These are phyloP conservation scores for Rhodotorula sp. DNA, from an alignment of 1,284 basidiomycete genomes.

Conservation along the genomic window DNA sequence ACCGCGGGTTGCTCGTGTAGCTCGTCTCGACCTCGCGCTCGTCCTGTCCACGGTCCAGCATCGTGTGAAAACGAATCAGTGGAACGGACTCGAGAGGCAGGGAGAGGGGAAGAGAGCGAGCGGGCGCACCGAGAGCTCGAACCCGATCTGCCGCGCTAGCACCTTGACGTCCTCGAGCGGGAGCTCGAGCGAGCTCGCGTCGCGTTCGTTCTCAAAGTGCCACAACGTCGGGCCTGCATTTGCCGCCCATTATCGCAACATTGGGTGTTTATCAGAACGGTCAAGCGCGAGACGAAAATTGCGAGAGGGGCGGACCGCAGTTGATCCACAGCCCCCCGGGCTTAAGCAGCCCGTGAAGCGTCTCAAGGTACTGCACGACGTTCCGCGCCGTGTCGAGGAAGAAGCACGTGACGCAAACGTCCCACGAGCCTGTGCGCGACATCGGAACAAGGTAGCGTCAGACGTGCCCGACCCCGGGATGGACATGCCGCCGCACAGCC, in stretches of 20 bases:
- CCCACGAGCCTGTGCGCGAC: constrained; percentile 66
- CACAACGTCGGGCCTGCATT: constrained; percentile 82
- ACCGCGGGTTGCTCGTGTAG: constrained; percentile 79
- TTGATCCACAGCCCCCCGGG: constrained; percentile 91
- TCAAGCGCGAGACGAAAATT: not conserved
- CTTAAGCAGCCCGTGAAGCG: constrained; percentile 74
- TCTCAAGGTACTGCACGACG: constrained; percentile 82
- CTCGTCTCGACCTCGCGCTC: constrained; percentile 76
- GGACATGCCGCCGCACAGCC: not conserved
- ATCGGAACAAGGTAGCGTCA: constrained; percentile 35
- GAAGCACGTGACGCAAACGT: constrained; percentile 91
- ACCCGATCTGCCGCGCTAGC: constrained; percentile 74
- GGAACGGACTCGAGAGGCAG: not conserved
- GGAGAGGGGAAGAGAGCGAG: constrained; percentile 14
- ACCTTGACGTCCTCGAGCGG: constrained; percentile 82
- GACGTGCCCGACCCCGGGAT: constrained; percentile 45
- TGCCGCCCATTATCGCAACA: too few relatives aligned
- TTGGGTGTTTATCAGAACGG: too few relatives aligned
- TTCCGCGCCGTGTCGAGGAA: constrained; percentile 97
- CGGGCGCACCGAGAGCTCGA: constrained; percentile 70
- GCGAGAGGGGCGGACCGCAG: constrained; percentile 58
- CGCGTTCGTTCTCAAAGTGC: constrained; percentile 89
- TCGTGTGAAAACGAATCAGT: not conserved
- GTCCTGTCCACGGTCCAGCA: constrained; percentile 60
- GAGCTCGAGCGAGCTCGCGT: constrained; percentile 77